Conservation (phyloP, 208 protist genomes). For the Acanthamoeba castellanii region DNA sequence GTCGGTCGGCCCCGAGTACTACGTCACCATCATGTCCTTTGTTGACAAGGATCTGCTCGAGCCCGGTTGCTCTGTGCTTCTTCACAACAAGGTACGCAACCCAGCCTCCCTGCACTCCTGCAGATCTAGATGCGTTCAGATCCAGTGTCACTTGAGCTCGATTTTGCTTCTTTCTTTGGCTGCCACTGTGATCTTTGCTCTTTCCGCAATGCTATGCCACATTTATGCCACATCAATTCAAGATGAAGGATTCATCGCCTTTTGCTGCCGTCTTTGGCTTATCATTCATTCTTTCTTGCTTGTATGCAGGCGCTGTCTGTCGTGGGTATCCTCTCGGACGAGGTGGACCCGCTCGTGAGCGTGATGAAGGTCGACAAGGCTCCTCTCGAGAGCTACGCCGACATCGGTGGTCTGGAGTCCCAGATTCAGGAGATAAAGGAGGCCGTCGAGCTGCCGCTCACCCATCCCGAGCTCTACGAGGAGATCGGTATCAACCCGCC, state of each 20-base stretch:
- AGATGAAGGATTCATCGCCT: no score
- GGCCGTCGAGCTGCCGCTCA: slow-evolving; percentile 99
- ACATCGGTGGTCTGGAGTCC: slow-evolving; percentile 99
- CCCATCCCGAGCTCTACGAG: slow-evolving; percentile 90
- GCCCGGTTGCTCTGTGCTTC: slow-evolving; percentile 97
- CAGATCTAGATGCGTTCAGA: background rate
- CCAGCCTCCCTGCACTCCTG: background rate
- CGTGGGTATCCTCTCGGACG: slow-evolving; percentile 98
- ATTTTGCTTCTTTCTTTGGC: background rate
- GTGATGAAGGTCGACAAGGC: slow-evolving; percentile 99
- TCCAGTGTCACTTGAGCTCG: background rate
- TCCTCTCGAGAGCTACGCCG: slow-evolving; percentile 99
- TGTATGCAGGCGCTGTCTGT: slow-evolving; percentile 91
- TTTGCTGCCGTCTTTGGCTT: background rate
- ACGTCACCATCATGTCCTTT: slow-evolving; percentile 99
- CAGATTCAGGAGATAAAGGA: slow-evolving; percentile 99
- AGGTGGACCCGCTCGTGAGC: slow-evolving; percentile 98
- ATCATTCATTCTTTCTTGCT: background rate
- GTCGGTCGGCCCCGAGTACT: slow-evolving; percentile 97
- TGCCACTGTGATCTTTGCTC: background rate
- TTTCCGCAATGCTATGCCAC: no score
- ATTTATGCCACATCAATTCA: no score
- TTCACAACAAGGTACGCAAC: slow-evolving; percentile 96
- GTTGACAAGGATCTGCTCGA: slow-evolving; percentile 99
- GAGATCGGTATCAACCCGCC: slow-evolving; percentile 85